phyloP scores from a whole-genome alignment of 2,329 filamentous ascomycete genomes.

The Arthrobotrys megalospora region DNA sequence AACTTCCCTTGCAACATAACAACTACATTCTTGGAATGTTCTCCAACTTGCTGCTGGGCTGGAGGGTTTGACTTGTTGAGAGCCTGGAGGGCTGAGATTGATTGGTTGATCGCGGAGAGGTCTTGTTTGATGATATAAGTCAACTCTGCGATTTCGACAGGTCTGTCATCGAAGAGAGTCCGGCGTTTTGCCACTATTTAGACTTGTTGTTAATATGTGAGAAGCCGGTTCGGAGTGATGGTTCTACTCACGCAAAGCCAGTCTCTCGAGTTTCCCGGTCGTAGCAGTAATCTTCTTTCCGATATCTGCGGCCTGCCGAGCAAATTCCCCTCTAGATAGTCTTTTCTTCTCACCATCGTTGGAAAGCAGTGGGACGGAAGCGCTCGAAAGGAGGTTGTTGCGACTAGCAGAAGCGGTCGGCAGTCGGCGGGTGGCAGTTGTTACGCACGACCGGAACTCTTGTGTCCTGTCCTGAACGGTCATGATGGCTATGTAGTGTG shows the following conservation, averaged over 20 bases:
- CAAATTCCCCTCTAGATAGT: conserved; percentile 87
- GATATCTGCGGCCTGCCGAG: conserved; percentile 89
- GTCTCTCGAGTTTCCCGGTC: conserved; percentile 93
- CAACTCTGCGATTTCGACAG: conserved; percentile 96
- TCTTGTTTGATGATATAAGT: conserved; percentile 99
- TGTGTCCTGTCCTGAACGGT: conserved; percentile 97
- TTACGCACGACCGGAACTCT: conserved; percentile 88
- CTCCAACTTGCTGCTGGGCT: conserved; percentile 81
- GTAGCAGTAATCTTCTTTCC: conserved; percentile 91
- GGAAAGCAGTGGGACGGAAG: conserved; percentile 79
- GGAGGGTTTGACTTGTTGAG: conserved; percentile 79
- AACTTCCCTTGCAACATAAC: conserved; percentile 91
- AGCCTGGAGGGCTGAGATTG: conserved; percentile 85
- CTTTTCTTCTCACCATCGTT: conserved; percentile 72
- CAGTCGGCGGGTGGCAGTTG: conserved; percentile 77
- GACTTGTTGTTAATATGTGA: conserved; percentile 26
- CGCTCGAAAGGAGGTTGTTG: conserved; percentile 84
- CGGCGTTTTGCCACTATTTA: conserved; percentile 87
- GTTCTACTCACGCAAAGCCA: conserved; percentile 79
- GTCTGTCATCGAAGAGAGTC: conserved; percentile 95
- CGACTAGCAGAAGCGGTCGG: conserved; percentile 82
- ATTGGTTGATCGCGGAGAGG: conserved; percentile 84
- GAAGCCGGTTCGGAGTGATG: background rate
- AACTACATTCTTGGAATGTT: conserved; percentile 98
- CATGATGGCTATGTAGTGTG: conserved; percentile 70